Percentiles rank a stretch among this genome's conserved stretches.
phyloP scores from a whole-genome alignment of 768 basidiomycete species.

The Amylocystis lapponica region DNA sequence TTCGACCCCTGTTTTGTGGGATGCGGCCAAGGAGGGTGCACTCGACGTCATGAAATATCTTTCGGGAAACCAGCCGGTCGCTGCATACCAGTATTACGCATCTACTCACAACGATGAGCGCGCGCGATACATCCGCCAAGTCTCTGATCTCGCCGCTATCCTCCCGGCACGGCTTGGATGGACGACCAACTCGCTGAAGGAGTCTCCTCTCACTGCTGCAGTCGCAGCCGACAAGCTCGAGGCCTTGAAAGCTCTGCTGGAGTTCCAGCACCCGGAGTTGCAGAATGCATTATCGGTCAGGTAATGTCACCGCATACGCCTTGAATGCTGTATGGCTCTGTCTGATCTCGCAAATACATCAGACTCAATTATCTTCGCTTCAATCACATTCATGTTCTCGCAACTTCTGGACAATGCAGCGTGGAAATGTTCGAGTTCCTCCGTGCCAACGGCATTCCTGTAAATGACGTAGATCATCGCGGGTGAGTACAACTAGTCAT shows the following conservation, averaged over 20 bases:
- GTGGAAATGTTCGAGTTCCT: constrained; percentile 45
- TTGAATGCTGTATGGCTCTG: too few relatives aligned
- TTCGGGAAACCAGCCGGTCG: neutral
- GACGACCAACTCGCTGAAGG: constrained; percentile 39
- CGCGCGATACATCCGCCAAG: constrained; percentile 37
- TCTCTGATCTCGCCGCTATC: constrained; percentile 32
- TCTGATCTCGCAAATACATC: too few relatives aligned
- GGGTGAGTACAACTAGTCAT: too few relatives aligned
- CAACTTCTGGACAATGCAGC: constrained; percentile 20
- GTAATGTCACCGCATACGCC: too few relatives aligned
- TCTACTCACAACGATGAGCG: constrained; percentile 35
- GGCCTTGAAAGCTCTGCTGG: too few relatives aligned
- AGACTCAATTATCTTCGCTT: too few relatives aligned
- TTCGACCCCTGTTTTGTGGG: too few relatives aligned
- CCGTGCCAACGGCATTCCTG: constrained; percentile 39
- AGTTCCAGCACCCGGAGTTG: too few relatives aligned
- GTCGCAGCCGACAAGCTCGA: too few relatives aligned
- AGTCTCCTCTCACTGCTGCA: constrained; percentile 48
- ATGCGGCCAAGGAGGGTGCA: too few relatives aligned
- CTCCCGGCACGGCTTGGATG: constrained; percentile 51
- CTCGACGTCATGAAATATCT: constrained; percentile 38
- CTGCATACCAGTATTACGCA: constrained; percentile 46
- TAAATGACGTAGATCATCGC: too few relatives aligned
- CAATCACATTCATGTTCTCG: constrained; percentile 42
- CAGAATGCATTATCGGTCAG: too few relatives aligned